phyloP scores from a whole-genome alignment of 768 basidiomycete genomes.

The Xanthoconium purpureum region DNA sequence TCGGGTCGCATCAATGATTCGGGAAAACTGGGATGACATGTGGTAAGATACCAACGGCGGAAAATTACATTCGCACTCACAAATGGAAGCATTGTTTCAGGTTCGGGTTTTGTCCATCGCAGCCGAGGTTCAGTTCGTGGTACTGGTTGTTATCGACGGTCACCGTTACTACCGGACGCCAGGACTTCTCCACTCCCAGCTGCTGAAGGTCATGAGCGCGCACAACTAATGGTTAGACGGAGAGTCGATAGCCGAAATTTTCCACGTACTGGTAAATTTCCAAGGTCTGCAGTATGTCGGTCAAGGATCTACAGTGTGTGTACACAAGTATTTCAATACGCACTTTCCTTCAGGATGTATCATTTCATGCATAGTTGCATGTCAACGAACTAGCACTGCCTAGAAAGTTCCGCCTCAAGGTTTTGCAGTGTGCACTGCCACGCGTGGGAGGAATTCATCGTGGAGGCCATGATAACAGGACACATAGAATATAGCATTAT shows the following conservation, averaged over 20 bases:
- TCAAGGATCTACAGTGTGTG: too few relatives aligned
- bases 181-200: slow-evolving; percentile 59
- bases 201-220: slow-evolving; percentile 37
- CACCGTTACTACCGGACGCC: slow-evolving; percentile 64
- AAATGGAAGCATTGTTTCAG: slow-evolving; percentile 50
- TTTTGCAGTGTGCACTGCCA: neutral
- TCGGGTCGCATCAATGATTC: slow-evolving; percentile 28
- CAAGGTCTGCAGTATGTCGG: neutral
- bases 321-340: too few relatives aligned
- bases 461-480: too few relatives aligned
- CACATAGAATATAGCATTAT: neutral
- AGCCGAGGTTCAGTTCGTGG: slow-evolving; percentile 58
- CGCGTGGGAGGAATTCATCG: too few relatives aligned
- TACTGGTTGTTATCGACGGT: slow-evolving; percentile 49
- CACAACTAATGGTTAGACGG: slow-evolving; percentile 30
- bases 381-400: too few relatives aligned
- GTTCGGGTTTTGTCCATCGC: slow-evolving; percentile 71
- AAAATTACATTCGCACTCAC: slow-evolving; percentile 39
- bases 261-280: neutral
- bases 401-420: neutral
- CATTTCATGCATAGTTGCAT: too few relatives aligned
- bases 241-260: neutral
- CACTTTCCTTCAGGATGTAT: too few relatives aligned
- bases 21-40: neutral
- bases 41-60: neutral